These are phyloP conservation scores for Mucor saturninus DNA, from an alignment of 371 early-diverging fungal species.

Conservation along the genomic window DNA sequence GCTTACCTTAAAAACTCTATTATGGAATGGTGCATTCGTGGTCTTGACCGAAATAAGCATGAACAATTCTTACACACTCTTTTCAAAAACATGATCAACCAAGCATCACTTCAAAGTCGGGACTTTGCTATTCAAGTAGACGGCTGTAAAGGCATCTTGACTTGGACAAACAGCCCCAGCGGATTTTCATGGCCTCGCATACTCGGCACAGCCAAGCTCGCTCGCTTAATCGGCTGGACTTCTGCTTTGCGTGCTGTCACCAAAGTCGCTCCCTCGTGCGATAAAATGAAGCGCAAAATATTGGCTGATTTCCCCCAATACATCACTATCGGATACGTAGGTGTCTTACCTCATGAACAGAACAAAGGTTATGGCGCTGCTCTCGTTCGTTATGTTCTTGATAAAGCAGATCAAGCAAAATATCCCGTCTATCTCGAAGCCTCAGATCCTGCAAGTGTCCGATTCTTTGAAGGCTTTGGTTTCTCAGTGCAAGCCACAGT, in stretches of 20 bases:
- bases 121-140: constrained; percentile 53
- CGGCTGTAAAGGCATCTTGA: constrained; percentile 49
- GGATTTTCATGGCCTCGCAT: constrained; percentile 39
- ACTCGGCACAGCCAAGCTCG: constrained; percentile 34
- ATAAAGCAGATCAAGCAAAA: constrained; percentile 76
- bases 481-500: constrained; percentile 35
- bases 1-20: constrained; percentile 35
- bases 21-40: constrained; percentile 39
- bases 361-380: constrained; percentile 50
- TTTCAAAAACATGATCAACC: constrained; percentile 42
- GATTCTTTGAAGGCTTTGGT: constrained; percentile 55
- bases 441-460: constrained; percentile 89
- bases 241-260: constrained; percentile 37
- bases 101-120: constrained; percentile 42
- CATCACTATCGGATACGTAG: constrained; percentile 46
- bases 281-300: constrained; percentile 40
- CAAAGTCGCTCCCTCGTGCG: constrained; percentile 36
- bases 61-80: constrained; percentile 39
- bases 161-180: constrained; percentile 41
- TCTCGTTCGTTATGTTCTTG: constrained; percentile 35
- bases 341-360: constrained; percentile 49
- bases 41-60: constrained; percentile 28
- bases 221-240: constrained; percentile 41
- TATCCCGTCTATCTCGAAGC: constrained; percentile 82
- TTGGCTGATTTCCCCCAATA: constrained; percentile 34